Percentiles rank a stretch among this genome's conserved stretches.
Conservation (phyloP, 1,284 basidiomycete species). For the Porodaedalea pini region DNA sequence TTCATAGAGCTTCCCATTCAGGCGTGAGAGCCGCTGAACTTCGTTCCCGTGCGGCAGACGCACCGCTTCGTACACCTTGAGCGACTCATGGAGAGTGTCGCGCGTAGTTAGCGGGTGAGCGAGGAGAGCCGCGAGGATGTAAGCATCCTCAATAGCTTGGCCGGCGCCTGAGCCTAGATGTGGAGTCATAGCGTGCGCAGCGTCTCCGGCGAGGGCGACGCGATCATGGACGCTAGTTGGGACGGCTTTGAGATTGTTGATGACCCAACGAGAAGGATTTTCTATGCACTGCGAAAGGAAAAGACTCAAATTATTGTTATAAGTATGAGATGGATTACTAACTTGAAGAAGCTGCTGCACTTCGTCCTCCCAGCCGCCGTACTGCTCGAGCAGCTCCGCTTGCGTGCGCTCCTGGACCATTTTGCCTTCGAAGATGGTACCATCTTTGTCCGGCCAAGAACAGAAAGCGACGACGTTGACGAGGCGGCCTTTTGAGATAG, state of each 20-base stretch:
- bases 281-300: conserved; percentile 19
- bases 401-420: conserved; percentile 33
- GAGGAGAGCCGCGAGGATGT: conserved; percentile 34
- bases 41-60: conserved; percentile 34
- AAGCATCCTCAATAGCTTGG: conserved; percentile 40
- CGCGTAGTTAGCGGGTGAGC: conserved; percentile 28
- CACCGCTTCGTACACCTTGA: conserved; percentile 35
- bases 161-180: conserved; percentile 39
- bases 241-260: conserved; percentile 31
- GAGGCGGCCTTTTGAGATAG: conserved; percentile 28
- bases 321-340: conserved; percentile 4
- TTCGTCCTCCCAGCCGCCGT: conserved; percentile 41
- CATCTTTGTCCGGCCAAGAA: too few relatives aligned
- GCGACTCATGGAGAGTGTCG: conserved; percentile 27
- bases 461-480: conserved; percentile 47
- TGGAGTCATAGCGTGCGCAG: conserved; percentile 43
- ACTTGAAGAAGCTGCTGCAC: conserved; percentile 41
- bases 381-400: conserved; percentile 32
- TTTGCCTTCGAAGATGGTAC: too few relatives aligned
- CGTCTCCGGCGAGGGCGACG: conserved; percentile 36
- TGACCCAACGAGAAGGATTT: conserved; percentile 29
- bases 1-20: conserved; percentile 28
- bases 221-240: conserved; percentile 29
- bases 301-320: neutral
- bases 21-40: conserved; percentile 28